A percentile compares a stretch with the other conserved stretches of the same genome.
These are phyloP conservation scores for Bauhinia variegata DNA, from an alignment of 306 rosid genomes.

Conservation along the genomic window DNA sequence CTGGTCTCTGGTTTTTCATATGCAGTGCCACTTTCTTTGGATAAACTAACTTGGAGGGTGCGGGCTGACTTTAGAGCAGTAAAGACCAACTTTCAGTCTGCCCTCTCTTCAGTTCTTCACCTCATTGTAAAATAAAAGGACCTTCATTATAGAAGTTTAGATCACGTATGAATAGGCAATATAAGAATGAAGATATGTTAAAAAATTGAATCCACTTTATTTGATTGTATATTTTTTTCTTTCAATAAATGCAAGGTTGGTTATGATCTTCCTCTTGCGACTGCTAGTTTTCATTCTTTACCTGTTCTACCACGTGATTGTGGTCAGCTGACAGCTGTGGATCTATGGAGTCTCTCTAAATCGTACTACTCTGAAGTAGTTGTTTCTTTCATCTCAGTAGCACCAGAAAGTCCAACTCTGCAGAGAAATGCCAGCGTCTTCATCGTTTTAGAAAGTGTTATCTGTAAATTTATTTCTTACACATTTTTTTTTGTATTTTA, in stretches of 20 bases:
- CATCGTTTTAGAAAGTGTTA: not conserved
- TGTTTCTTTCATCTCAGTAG: too few relatives aligned
- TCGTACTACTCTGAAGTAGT: too few relatives aligned
- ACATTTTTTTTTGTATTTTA: too few relatives aligned
- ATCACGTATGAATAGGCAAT: slow-evolving; percentile 1
- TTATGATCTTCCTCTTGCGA: too few relatives aligned
- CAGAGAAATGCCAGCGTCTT: not conserved
- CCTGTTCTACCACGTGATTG: too few relatives aligned
- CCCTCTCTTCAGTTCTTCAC: slow-evolving; percentile 9
- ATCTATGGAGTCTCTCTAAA: too few relatives aligned
- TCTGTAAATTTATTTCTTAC: too few relatives aligned
- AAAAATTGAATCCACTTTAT: too few relatives aligned
- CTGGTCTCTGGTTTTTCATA: slow-evolving; percentile 25
- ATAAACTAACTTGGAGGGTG: slow-evolving; percentile 9
- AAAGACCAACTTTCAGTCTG: slow-evolving; percentile 17
- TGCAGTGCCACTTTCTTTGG: slow-evolving; percentile 7
- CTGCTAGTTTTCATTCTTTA: too few relatives aligned
- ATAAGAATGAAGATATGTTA: not conserved
- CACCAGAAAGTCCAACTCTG: not conserved
- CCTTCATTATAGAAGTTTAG: slow-evolving; percentile 31
- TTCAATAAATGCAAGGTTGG: too few relatives aligned
- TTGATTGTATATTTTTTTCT: too few relatives aligned
- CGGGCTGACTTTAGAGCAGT: slow-evolving; percentile 26
- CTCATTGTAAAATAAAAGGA: slow-evolving; percentile 46
- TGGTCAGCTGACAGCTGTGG: too few relatives aligned